Evolutionary conservation across 2,329 filamentous ascomycete species (phyloP), one percentile per base, ranked within the genome.

Genomic region (Bipolaris gigantea): DNA sequence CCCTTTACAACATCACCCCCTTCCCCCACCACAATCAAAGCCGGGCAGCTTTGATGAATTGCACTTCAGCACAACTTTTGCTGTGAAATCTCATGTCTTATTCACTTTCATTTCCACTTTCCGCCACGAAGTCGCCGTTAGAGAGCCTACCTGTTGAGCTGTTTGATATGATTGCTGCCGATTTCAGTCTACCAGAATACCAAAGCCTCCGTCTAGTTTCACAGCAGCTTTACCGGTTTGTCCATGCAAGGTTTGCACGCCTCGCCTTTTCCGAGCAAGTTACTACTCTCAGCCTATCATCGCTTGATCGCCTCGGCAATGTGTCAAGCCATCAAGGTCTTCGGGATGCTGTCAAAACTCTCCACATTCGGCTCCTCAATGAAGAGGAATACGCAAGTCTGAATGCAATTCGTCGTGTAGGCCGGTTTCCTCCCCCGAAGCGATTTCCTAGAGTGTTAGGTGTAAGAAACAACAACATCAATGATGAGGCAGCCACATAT

Each of bases 71-170:
- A 32, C 7, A 19, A 33, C 6, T 8, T 38, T 18, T 18, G 21
- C 19, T 15, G 30, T 30, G 23, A 13, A 6, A 32, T 23, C n/a
- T n/a, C 11, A 6, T 21, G 19, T 32, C 53, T 19, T n/a, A 19
- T 6, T 18, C 43, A n/a, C 25, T 11, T 30, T 13, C 10, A 30
- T 30, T 13, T 15, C n/a, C 15, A 19, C 25, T 21, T 21, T 25
- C 7, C 32, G 11, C 23, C 16, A 72, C 70, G 65, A 43, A 53
- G 42, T 61, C 68, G 38, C 54, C 47, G 4, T 53, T 72, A 25
- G 68, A 69, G 44, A 45, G 53, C 38, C 66, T 72, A 40, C 66
- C 67, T 18, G 60, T 64, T 15, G 70, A 72, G 64, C 56, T 71
- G 6, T 61, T 67, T 33, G 68, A 71, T 21, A 47, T 65, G 25